Conservation (phyloP, 768 basidiomycete genomes). For the Lentinula raphanica region DNA sequence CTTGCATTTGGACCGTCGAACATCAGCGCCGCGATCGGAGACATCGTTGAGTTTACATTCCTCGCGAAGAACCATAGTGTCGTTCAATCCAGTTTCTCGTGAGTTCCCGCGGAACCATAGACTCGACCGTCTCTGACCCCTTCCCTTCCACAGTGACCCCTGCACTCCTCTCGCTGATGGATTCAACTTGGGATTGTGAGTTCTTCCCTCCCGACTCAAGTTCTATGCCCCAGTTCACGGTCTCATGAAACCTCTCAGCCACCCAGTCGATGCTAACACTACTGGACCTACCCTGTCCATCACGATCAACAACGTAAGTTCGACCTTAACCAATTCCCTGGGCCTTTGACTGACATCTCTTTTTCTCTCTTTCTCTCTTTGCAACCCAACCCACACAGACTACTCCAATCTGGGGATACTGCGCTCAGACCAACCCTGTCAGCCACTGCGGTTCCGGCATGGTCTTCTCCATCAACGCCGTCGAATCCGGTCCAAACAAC, state of each 20-base stretch:
- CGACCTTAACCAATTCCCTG: not conserved
- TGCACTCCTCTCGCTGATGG: constrained; percentile 1
- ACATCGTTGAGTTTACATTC: constrained; percentile 41
- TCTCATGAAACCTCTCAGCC: constrained; percentile 21
- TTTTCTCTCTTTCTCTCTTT: no score
- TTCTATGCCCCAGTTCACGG: not conserved
- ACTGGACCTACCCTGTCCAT: constrained; percentile 40
- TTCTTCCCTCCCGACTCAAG: not conserved
- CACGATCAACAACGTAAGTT: constrained; percentile 39
- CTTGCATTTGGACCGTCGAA: constrained; percentile 32
- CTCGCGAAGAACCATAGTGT: constrained; percentile 44
- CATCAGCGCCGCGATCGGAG: constrained; percentile 35
- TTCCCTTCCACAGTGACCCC: not conserved
- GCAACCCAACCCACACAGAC: constrained; percentile 25
- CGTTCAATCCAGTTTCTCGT: constrained; percentile 35
- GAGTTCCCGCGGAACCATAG: not conserved
- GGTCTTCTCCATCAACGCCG: constrained; percentile 61
- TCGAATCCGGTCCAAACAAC: constrained; percentile 43
- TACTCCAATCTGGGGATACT: constrained; percentile 55
- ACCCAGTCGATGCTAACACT: constrained; percentile 36
- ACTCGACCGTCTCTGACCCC: not conserved
- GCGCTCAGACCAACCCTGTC: constrained; percentile 49
- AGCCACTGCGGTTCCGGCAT: constrained; percentile 36
- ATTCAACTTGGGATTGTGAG: constrained; percentile 43
- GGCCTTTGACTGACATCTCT: not conserved